A percentile compares a stretch with the other conserved stretches of the same genome.
These are phyloP conservation scores for Nicotiana knightiana DNA, from an alignment of 257 asterid genomes.

Conservation along the genomic window DNA sequence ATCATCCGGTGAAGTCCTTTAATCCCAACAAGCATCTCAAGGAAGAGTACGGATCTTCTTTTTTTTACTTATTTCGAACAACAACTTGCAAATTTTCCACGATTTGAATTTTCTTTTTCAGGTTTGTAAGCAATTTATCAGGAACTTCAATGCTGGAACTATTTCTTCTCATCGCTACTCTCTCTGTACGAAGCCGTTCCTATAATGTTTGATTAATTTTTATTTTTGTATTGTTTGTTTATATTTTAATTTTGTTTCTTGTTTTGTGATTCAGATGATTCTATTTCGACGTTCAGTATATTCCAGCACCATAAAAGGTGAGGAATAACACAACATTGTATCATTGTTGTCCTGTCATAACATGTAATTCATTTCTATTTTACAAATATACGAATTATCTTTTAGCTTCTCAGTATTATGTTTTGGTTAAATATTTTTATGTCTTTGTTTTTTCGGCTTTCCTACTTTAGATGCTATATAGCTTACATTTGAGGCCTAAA, in stretches of 20 bases:
- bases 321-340: not conserved
- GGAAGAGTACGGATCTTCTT: slow-evolving; percentile 48
- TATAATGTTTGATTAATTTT: not conserved
- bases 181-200: slow-evolving; percentile 28
- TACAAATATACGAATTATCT: not conserved
- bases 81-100: not conserved
- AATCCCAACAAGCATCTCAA: slow-evolving; percentile 66
- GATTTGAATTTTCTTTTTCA: slow-evolving; percentile 17
- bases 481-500: not conserved
- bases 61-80: not conserved
- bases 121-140: slow-evolving; percentile 75
- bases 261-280: slow-evolving; percentile 33
- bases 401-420: not conserved
- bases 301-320: slow-evolving; percentile 35
- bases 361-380: not conserved
- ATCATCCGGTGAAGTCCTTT: slow-evolving; percentile 32
- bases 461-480: not conserved
- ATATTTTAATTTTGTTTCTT: not conserved
- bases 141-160: slow-evolving; percentile 71
- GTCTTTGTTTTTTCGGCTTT: not conserved
- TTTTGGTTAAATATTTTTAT: not conserved
- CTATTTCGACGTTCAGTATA: slow-evolving; percentile 51
- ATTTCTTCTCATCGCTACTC: slow-evolving; percentile 36
- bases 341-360: not conserved
- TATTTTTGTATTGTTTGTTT: not conserved